A percentile compares a stretch with the other conserved stretches of the same genome.
phyloP scores from a whole-genome alignment of 179 eudicot species.

The Beta lomatogona region DNA sequence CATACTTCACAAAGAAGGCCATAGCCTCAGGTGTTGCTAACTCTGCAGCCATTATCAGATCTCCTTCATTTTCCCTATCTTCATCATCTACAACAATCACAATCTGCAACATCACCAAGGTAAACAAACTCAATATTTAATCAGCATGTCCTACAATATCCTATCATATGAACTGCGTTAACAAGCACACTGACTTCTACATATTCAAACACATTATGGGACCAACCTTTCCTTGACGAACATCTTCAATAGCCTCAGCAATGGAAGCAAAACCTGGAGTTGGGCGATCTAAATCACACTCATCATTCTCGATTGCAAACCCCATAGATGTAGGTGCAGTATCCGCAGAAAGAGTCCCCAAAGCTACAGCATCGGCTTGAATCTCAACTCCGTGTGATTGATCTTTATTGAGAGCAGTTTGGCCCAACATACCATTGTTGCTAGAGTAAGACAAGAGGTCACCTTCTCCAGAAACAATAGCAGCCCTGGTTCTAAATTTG shows the following conservation, averaged over 20 bases:
- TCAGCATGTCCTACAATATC: not conserved
- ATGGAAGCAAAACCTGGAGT: conserved; percentile 76
- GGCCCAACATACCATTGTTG: conserved; percentile 27
- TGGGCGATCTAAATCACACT: conserved; percentile 67
- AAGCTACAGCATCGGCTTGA: conserved; percentile 57
- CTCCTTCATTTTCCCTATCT: conserved; percentile 94
- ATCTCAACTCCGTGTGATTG: conserved; percentile 48
- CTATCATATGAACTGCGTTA: too few species aligned
- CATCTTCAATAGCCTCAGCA: conserved; percentile 87
- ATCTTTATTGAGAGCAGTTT: conserved; percentile 29
- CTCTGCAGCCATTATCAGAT: conserved; percentile 83
- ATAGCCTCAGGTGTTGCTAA: conserved; percentile 81
- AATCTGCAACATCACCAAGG: conserved; percentile 48
- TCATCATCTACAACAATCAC: conserved; percentile 91
- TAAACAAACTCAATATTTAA: not conserved
- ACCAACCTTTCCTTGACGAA: conserved; percentile 82
- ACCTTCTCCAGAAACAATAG: conserved; percentile 59
- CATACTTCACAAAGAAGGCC: conserved; percentile 88
- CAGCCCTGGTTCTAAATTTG: conserved; percentile 42
- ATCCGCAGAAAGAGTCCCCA: conserved; percentile 68
- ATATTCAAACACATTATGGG: not conserved
- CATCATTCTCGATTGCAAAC: conserved; percentile 51
- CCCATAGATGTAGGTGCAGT: conserved; percentile 49
- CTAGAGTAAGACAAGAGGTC: conserved; percentile 38
- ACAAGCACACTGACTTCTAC: not conserved